A percentile compares a stretch with the other conserved stretches of the same genome.
These are phyloP conservation scores for Colletotrichum horii DNA, from an alignment of 2,329 filamentous ascomycete species.

Conservation along the genomic window DNA sequence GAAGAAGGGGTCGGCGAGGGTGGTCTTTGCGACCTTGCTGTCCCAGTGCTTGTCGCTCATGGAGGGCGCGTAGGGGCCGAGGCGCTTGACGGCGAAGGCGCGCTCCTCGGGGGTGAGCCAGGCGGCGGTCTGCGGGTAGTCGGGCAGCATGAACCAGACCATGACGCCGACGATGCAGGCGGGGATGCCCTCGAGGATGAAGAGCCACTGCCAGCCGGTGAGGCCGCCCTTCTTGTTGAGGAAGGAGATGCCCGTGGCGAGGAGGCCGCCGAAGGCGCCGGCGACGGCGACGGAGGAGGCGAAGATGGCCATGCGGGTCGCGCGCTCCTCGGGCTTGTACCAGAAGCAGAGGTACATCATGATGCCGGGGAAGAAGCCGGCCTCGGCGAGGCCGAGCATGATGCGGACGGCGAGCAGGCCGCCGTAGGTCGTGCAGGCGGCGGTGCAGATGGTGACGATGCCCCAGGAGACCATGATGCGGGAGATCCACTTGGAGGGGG, in stretches of 20 bases:
- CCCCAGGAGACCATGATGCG: slow-evolving; percentile 53
- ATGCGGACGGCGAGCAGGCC: slow-evolving; percentile 53
- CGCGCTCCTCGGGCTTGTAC: slow-evolving; percentile 65
- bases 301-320: slow-evolving; percentile 64
- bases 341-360: slow-evolving; percentile 67
- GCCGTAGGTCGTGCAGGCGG: slow-evolving; percentile 50
- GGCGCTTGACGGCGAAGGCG: slow-evolving; percentile 37
- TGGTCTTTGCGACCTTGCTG: slow-evolving; percentile 33
- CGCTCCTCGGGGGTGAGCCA: slow-evolving; percentile 38
- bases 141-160: slow-evolving; percentile 35
- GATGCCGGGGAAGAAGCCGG: slow-evolving; percentile 57
- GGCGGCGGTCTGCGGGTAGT: slow-evolving; percentile 36
- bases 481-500: slow-evolving; percentile 37
- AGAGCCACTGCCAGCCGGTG: slow-evolving; percentile 68
- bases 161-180: slow-evolving; percentile 34
- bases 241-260: slow-evolving; percentile 56
- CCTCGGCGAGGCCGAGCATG: slow-evolving; percentile 56
- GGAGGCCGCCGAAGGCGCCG: slow-evolving; percentile 65
- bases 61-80: slow-evolving; percentile 36
- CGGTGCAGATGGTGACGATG: slow-evolving; percentile 53
- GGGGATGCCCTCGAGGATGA: slow-evolving; percentile 55
- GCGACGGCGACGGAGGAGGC: slow-evolving; percentile 63
- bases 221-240: slow-evolving; percentile 51
- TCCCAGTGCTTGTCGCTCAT: slow-evolving; percentile 40
- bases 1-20: slow-evolving; percentile 36